Conservation (phyloP, 495 filamentous ascomycete genomes). For the Patellaria atrata region DNA sequence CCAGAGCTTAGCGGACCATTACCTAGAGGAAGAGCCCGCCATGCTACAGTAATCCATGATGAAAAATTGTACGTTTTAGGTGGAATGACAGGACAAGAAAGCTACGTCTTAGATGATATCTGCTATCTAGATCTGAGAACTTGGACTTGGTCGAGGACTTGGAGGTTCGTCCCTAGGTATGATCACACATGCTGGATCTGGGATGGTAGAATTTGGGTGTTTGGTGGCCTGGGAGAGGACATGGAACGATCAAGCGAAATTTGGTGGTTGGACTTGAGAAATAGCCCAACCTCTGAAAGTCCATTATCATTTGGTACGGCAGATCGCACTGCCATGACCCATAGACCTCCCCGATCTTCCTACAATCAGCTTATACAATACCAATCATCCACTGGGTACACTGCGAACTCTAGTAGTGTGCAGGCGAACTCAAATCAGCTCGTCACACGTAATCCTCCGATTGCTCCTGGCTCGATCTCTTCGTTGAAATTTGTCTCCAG, state of each 20-base stretch:
- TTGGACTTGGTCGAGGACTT: constrained; percentile 92
- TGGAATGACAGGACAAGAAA: constrained; percentile 76
- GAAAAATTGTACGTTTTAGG: constrained; percentile 93
- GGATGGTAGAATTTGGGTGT: constrained; percentile 90
- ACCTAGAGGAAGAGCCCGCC: constrained; percentile 77
- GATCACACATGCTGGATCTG: constrained; percentile 90
- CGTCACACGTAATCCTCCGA: constrained; percentile 47
- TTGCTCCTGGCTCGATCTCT: constrained; percentile 79
- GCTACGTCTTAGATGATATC: constrained; percentile 81
- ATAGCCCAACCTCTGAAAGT: constrained; percentile 67
- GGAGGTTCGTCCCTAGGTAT: constrained; percentile 86
- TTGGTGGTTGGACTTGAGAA: constrained; percentile 92
- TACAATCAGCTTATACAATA: too few species aligned
- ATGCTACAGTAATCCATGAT: constrained; percentile 87
- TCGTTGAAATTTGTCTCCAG: constrained; percentile 80
- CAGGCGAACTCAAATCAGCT: constrained; percentile 40
- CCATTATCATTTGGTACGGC: constrained; percentile 51
- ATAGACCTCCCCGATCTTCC: constrained; percentile 25
- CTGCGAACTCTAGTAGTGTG: constrained; percentile 77
- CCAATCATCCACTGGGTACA: constrained; percentile 53
- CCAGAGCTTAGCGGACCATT: constrained; percentile 69
- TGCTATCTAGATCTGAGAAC: constrained; percentile 94
- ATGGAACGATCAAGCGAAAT: constrained; percentile 93
- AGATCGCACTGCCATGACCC: constrained; percentile 31
- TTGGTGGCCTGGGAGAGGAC: constrained; percentile 81